Conservation (phyloP, 805 yeast genomes). For the Candida tammaniensis region DNA sequence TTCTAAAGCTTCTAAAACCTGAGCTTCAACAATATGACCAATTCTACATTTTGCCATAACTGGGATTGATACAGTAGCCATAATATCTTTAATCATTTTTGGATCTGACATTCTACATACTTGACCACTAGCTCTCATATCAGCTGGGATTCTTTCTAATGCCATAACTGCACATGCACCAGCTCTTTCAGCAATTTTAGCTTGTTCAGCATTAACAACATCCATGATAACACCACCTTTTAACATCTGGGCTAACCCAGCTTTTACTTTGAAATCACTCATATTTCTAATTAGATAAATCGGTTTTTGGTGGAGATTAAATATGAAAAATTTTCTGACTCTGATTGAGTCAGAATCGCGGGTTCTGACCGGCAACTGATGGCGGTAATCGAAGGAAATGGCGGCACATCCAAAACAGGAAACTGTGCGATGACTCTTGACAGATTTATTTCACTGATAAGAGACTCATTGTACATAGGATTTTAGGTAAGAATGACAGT, state of each 20-base stretch:
- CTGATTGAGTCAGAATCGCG: neutral
- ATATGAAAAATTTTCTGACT: constrained; percentile 2
- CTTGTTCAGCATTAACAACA: constrained; percentile 79
- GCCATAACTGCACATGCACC: constrained; percentile 94
- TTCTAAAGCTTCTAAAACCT: constrained; percentile 65
- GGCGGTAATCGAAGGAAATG: too few relatives aligned
- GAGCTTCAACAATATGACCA: constrained; percentile 82
- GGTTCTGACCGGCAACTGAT: too few relatives aligned
- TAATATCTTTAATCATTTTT: constrained; percentile 68
- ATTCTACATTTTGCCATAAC: constrained; percentile 87
- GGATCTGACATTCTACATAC: constrained; percentile 89
- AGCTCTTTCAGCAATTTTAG: constrained; percentile 73
- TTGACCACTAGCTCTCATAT: constrained; percentile 76
- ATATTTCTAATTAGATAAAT: constrained; percentile 1
- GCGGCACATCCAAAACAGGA: too few relatives aligned
- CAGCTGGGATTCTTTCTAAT: constrained; percentile 80
- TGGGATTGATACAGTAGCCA: constrained; percentile 67
- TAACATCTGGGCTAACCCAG: constrained; percentile 83
- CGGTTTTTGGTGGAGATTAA: neutral
- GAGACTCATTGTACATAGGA: too few relatives aligned
- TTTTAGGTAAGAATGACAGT: constrained; percentile 5
- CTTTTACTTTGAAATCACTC: constrained; percentile 50
- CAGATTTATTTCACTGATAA: too few relatives aligned
- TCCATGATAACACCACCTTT: constrained; percentile 77
- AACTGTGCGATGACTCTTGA: too few relatives aligned